phyloP scores from a whole-genome alignment of 495 filamentous ascomycete species.

The Xylaria palmicola region DNA sequence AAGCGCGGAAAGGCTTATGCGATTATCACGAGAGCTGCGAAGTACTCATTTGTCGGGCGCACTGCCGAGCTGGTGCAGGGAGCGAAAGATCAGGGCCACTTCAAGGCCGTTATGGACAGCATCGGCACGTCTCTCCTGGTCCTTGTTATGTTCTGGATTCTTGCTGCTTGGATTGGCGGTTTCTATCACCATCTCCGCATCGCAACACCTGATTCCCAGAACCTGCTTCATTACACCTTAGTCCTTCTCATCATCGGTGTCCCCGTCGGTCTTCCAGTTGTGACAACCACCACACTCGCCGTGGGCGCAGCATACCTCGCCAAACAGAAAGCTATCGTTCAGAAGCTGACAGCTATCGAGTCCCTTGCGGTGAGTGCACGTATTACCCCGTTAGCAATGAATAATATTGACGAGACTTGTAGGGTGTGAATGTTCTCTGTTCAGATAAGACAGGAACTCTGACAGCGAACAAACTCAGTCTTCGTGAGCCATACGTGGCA shows the following conservation, averaged over 20 bases:
- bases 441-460: conserved; percentile 95
- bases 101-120: conserved; percentile 81
- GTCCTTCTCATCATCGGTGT: conserved; percentile 91
- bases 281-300: conserved; percentile 94
- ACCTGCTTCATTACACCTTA: conserved; percentile 78
- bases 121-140: conserved; percentile 81
- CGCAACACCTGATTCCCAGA: conserved; percentile 36
- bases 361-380: conserved; percentile 62
- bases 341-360: conserved; percentile 93
- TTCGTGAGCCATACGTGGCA: conserved; percentile 79
- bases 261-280: conserved; percentile 91
- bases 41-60: conserved; percentile 83
- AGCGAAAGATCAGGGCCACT: conserved; percentile 71
- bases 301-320: conserved; percentile 91
- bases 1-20: conserved; percentile 84
- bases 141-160: conserved; percentile 74
- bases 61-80: conserved; percentile 80
- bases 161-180: conserved; percentile 78
- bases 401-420: not conserved
- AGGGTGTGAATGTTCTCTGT: conserved; percentile 90
- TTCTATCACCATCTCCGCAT: conserved; percentile 81
- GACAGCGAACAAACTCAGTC: conserved; percentile 87
- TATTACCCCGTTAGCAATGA: not conserved
- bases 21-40: conserved; percentile 76
- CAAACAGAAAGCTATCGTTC: conserved; percentile 92